Evolutionary conservation across 345 rosid species (phyloP), one percentile per base, ranked within the genome.

Genomic region (Carallia pectinifolia): DNA sequence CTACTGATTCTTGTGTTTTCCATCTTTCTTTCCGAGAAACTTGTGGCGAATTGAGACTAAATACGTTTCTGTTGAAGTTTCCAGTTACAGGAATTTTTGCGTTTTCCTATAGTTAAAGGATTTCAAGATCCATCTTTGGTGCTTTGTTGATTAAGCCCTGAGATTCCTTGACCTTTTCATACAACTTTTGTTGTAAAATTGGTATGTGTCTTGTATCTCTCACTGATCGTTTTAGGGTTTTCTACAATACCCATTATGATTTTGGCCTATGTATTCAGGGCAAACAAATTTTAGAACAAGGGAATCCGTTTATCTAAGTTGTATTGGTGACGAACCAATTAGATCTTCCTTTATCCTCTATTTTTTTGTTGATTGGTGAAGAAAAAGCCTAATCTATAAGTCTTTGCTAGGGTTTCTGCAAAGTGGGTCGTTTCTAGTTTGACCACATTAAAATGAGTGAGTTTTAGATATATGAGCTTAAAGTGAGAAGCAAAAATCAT

Each of bases 71-170:
- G 67, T 53, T 58, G 54, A 81, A 67, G 69, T 36, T 83, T 74
- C 65, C 39, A 53, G 75, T 37, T 53, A 70, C 67, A 76, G 71
- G 56, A 44, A 69, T 67, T 73, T 78, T 74, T 72, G 78, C 29
- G 76, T 82, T 78, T 76, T 67, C 80, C 70, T 71, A 72, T 80
- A 68, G 70, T 63, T 82, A 62, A 71, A 73, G 58, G 76, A 77
- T 81, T 76, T 82, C 85, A 67, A 74, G 79, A 74, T 71, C 80
- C 61, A 58, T 19, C 30, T 23, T 23, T 37, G 23, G 18, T 44
- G 74, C 72, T 75, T 82, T 65, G 85, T 71, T 68, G 79, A 71
- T 73, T 75, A 78, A 79, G 75, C 77, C 77, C 66, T 58, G 71
- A 70, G 67, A 71, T 69, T 74, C 50, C 53, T 68, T 52, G 39